phyloP scores from a whole-genome alignment of 2,329 filamentous ascomycete genomes.

The Pyrenochaeta sp. region DNA sequence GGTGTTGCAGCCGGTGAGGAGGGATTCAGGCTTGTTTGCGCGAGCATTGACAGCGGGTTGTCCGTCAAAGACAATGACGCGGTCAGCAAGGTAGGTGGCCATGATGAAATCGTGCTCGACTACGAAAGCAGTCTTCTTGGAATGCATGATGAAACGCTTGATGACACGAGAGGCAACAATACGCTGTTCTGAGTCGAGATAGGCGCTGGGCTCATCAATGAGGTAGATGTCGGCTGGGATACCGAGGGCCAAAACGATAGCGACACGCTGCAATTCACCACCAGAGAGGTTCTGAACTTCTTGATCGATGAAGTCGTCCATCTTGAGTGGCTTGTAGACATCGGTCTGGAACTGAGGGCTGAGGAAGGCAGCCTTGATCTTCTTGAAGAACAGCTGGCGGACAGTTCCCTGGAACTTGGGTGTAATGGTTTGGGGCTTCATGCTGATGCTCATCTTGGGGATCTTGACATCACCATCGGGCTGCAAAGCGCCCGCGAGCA shows the following conservation, averaged over 20 bases:
- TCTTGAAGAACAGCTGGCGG: conserved; percentile 98
- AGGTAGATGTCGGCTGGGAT: conserved; percentile 97
- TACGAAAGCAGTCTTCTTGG: conserved; percentile 98
- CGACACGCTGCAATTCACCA: conserved; percentile 99
- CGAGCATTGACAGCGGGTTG: conserved; percentile 86
- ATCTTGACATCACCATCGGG: conserved; percentile 81
- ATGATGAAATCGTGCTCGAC: conserved; percentile 99
- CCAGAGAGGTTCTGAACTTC: conserved; percentile 99
- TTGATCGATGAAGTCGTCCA: conserved; percentile 99
- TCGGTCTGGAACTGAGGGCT: conserved; percentile 99
- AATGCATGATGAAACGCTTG: conserved; percentile 99
- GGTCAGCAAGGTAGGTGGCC: conserved; percentile 82
- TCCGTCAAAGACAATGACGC: conserved; percentile 98
- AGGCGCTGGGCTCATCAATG: conserved; percentile 86
- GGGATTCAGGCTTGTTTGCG: conserved; percentile 88
- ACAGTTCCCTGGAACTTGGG: conserved; percentile 98
- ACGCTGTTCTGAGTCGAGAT: conserved; percentile 98
- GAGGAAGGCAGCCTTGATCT: conserved; percentile 96
- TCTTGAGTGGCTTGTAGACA: conserved; percentile 98
- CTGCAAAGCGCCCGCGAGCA: conserved; percentile 91
- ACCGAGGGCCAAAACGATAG: conserved; percentile 95
- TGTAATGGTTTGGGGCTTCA: conserved; percentile 99
- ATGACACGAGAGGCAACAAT: conserved; percentile 97
- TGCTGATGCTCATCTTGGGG: conserved; percentile 94
- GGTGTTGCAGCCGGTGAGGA: conserved; percentile 93